Percentiles rank a stretch among this genome's conserved stretches.
Evolutionary conservation across 1,139 yeast species (phyloP).

Genomic region (Wickerhamomyces sp.): DNA sequence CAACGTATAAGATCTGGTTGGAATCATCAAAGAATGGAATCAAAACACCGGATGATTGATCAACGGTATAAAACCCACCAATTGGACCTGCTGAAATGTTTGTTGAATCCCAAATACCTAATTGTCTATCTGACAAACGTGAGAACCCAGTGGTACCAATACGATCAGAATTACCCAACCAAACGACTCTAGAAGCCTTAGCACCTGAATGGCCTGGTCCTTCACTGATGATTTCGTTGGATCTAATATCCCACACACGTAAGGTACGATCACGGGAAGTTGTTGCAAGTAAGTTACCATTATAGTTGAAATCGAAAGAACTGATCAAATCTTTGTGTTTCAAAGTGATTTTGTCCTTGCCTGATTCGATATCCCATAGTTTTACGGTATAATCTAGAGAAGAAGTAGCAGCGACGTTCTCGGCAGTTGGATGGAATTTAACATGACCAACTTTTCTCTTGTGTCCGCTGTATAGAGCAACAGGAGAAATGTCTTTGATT

Average conservation of each 20-base stretch:
- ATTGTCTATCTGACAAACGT: conserved; percentile 86
- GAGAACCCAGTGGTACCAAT: conserved; percentile 95
- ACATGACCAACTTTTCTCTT: conserved; percentile 93
- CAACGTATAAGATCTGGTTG: conserved; percentile 75
- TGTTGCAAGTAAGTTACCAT: conserved; percentile 82
- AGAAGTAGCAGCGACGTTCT: conserved; percentile 79
- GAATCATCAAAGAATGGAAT: conserved; percentile 87
- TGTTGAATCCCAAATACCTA: conserved; percentile 86
- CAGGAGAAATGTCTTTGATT: conserved; percentile 66
- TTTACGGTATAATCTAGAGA: conserved; percentile 88
- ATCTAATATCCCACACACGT: conserved; percentile 86
- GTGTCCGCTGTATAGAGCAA: conserved; percentile 74
- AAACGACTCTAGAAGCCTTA: conserved; percentile 77
- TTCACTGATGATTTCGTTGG: conserved; percentile 69
- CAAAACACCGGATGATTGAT: conserved; percentile 87
- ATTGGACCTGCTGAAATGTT: conserved; percentile 76
- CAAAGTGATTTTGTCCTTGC: conserved; percentile 65
- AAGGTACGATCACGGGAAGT: conserved; percentile 89
- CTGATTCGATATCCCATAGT: conserved; percentile 81
- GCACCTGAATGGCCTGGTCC: conserved; percentile 94
- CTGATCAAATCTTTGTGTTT: conserved; percentile 88
- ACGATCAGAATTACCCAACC: conserved; percentile 87
- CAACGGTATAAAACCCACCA: conserved; percentile 81
- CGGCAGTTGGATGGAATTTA: conserved; percentile 83
- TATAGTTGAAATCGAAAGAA: conserved; percentile 83